Evolutionary conservation across 305 asterid genomes (phyloP), one percentile per base, ranked within the genome.

Genomic region (Fraxinus baroniana): DNA sequence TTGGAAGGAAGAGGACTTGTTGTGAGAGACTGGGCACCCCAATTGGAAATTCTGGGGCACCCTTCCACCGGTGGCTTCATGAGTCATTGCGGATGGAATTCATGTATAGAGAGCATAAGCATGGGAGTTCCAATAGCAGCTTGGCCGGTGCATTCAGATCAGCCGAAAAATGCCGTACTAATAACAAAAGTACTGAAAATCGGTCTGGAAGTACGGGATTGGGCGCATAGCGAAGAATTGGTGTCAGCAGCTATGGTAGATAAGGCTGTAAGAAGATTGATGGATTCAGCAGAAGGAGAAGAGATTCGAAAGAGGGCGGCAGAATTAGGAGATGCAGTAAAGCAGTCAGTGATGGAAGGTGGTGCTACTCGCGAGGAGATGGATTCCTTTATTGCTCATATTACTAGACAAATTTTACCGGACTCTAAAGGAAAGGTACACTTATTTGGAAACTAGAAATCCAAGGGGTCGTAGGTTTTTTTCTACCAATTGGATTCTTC

Each of bases 81-180:
- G 93, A 88, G 91, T 60, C 95, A 90, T 3, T 91, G 95, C 1
- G 94, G 97, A 15, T 91, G 97, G 93, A 91, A 92, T 62, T 92
- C 94, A 0, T 86, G 89, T 7, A 71, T 85, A 37, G 93, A 90
- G 80, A 88, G 93, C 78, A 86, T 90, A 15, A 68, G 88, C 36
- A 85, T 82, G 85, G 94, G 93, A 4, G 93, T 92, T 15, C 86
- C 93, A 3, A 85, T 90, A 1, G 88, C 86, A 0, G 81, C 92
- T 0, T 92, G 93, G 92, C 94, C 94, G 6, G 87, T 92, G 93
- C 95, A 92, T 78, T 87, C 95, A 0, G 97, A 93, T 77, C 96
- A 93, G 80, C 96, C 95, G 2, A 82, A 86, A 74, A 93, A 93
- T 18, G 90, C 91, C 0, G 36, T 72, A 2, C 75, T 92, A 35